A percentile compares a stretch with the other conserved stretches of the same genome.
Conservation (phyloP, 75 land plant genomes). For the Selaginella moellendorffii region DNA sequence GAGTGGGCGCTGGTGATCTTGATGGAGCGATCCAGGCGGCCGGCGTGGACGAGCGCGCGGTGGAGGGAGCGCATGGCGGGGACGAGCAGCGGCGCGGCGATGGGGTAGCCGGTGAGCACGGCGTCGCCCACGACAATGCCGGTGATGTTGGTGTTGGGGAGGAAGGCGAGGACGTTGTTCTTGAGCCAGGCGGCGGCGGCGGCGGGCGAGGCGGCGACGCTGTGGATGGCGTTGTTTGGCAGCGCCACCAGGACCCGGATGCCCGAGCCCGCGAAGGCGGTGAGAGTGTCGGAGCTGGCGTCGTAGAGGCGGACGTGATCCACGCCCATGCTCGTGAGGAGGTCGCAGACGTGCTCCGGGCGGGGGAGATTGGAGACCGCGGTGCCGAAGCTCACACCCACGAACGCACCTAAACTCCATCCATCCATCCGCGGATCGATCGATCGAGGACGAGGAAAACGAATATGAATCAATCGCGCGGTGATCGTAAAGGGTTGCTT, state of each 20-base stretch:
- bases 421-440: too few species aligned
- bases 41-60: conserved; percentile 43
- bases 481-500: not conserved
- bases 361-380: not conserved
- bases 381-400: not conserved
- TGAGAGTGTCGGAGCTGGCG: not conserved
- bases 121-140: conserved; percentile 58
- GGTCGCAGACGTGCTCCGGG: not conserved
- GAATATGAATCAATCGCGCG: not conserved
- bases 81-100: conserved; percentile 32
- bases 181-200: conserved; percentile 50
- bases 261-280: conserved; percentile 1
- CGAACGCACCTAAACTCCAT: too few species aligned
- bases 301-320: conserved; percentile 1
- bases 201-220: conserved; percentile 17
- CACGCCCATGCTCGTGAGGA: conserved; percentile 6
- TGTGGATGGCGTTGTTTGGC: conserved; percentile 6
- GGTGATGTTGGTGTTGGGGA: conserved; percentile 58
- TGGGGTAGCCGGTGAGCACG: conserved; percentile 42
- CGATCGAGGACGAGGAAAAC: not conserved
- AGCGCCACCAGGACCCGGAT: not conserved
- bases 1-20: conserved; percentile 49
- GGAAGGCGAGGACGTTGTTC: conserved; percentile 34
- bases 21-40: conserved; percentile 36
- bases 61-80: conserved; percentile 40